Percentiles rank a stretch among this genome's conserved stretches.
These are phyloP conservation scores for Chaetomium olivaceum DNA, from an alignment of 2,329 filamentous ascomycete genomes.

Conservation along the genomic window DNA sequence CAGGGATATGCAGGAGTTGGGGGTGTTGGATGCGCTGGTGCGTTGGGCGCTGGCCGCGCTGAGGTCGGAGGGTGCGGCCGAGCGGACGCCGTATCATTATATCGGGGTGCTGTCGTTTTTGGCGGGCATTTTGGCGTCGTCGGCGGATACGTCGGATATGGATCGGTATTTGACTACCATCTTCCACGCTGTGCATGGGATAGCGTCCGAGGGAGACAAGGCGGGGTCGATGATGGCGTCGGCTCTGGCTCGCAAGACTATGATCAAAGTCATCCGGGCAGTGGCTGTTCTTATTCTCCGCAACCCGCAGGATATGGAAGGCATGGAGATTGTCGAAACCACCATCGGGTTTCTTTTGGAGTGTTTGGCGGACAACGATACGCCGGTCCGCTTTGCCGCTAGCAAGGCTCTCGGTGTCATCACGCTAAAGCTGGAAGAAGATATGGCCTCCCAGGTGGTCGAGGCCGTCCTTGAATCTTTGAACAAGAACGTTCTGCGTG, in stretches of 20 bases:
- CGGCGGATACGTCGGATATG: constrained; percentile 74
- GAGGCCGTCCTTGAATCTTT: constrained; percentile 78
- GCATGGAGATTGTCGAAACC: constrained; percentile 68
- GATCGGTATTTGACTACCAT: constrained; percentile 64
- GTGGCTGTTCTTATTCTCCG: constrained; percentile 67
- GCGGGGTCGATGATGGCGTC: constrained; percentile 64
- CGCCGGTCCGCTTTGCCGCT: constrained; percentile 83
- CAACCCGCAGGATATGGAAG: constrained; percentile 45
- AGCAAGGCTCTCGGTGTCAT: constrained; percentile 92
- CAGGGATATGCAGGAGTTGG: constrained; percentile 80
- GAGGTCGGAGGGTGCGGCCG: constrained; percentile 42
- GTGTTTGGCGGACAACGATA: constrained; percentile 80
- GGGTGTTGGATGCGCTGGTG: constrained; percentile 67
- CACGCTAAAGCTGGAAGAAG: constrained; percentile 73
- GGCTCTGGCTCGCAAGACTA: constrained; percentile 75
- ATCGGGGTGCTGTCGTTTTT: constrained; percentile 80
- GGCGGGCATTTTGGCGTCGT: constrained; percentile 67
- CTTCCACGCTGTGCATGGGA: constrained; percentile 63
- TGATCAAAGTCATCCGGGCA: constrained; percentile 82
- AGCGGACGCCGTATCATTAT: constrained; percentile 66
- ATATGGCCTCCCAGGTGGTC: constrained; percentile 84
- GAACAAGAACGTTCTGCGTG: constrained; percentile 58
- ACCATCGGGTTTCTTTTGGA: constrained; percentile 81
- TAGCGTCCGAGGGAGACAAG: constrained; percentile 49
- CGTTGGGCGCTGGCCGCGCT: constrained; percentile 69